A percentile compares a stretch with the other conserved stretches of the same genome.
These are phyloP conservation scores for Brassica balearica DNA, from an alignment of 441 rosid species.

Conservation along the genomic window DNA sequence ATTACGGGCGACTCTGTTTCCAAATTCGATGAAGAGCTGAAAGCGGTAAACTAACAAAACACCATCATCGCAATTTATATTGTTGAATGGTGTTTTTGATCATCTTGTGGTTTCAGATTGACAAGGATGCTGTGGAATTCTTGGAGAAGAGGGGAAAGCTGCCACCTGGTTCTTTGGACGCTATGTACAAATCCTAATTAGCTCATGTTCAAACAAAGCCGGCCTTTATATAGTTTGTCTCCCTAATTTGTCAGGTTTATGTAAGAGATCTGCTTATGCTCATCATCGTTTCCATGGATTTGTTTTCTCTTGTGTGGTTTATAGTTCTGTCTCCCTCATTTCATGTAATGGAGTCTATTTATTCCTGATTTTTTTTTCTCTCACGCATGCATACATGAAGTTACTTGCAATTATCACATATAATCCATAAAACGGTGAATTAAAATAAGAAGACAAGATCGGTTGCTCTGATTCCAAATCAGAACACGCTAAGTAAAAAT, in stretches of 20 bases:
- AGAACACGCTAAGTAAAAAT: too few relatives aligned
- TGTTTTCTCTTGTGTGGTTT: not conserved
- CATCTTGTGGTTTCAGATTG: not conserved
- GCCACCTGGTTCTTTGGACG: not conserved
- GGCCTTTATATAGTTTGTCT: not conserved
- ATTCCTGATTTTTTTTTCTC: too few relatives aligned
- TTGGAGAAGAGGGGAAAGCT: not conserved
- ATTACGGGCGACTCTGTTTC: not conserved
- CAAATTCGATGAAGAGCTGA: not conserved
- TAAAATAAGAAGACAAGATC: too few relatives aligned
- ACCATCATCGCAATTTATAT: not conserved
- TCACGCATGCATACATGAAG: too few relatives aligned
- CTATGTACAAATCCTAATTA: not conserved
- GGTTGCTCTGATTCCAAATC: too few relatives aligned
- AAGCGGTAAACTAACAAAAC: not conserved
- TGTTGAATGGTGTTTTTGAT: not conserved
- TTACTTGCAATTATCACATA: too few relatives aligned
- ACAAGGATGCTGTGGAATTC: not conserved
- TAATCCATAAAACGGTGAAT: too few relatives aligned
- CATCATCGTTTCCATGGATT: not conserved
- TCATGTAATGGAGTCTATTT: not conserved
- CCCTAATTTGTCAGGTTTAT: not conserved
- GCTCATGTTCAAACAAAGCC: not conserved
- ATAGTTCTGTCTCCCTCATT: too few relatives aligned
- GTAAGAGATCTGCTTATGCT: not conserved